These are phyloP conservation scores for Aureobasidium sp. DNA, from an alignment of 2,329 filamentous ascomycete genomes.

Conservation along the genomic window DNA sequence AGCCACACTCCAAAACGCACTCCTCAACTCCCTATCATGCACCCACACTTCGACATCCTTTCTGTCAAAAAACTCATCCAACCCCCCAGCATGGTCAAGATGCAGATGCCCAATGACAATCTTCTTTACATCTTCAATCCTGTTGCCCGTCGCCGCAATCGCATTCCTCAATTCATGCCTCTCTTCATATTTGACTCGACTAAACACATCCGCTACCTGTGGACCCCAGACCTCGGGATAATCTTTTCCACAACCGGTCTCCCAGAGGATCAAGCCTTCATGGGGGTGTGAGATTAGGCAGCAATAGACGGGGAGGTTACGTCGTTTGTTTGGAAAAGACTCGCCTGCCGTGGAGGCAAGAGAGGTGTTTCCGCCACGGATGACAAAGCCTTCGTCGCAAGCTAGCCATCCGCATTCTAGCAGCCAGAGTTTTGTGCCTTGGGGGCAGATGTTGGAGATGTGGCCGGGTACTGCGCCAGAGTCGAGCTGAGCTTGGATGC, in stretches of 20 bases:
- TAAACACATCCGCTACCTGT: constrained; percentile 29
- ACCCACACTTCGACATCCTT: constrained; percentile 33
- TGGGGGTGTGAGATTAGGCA: constrained; percentile 41
- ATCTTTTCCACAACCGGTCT: constrained; percentile 41
- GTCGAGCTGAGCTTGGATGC: constrained; percentile 28
- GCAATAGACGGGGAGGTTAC: constrained; percentile 37
- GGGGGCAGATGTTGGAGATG: constrained; percentile 34
- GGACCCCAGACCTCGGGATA: constrained; percentile 32
- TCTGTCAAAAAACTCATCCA: constrained; percentile 30
- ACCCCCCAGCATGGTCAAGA: constrained; percentile 31
- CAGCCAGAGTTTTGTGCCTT: constrained; percentile 43
- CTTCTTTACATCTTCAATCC: constrained; percentile 32
- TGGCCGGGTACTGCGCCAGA: constrained; percentile 28
- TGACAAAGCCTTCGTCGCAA: constrained; percentile 42
- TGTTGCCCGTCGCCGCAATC: constrained; percentile 31
- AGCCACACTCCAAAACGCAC: constrained; percentile 31
- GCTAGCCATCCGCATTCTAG: constrained; percentile 41
- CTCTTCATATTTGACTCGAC: constrained; percentile 29
- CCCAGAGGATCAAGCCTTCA: constrained; percentile 40
- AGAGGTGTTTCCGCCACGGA: constrained; percentile 37
- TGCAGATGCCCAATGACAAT: constrained; percentile 33
- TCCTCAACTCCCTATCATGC: constrained; percentile 28
- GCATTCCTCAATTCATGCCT: constrained; percentile 30
- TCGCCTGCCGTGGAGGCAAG: constrained; percentile 28
- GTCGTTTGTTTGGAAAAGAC: constrained; percentile 36